phyloP scores from a whole-genome alignment of 257 asterid species.

The Nicotiana undulata region DNA sequence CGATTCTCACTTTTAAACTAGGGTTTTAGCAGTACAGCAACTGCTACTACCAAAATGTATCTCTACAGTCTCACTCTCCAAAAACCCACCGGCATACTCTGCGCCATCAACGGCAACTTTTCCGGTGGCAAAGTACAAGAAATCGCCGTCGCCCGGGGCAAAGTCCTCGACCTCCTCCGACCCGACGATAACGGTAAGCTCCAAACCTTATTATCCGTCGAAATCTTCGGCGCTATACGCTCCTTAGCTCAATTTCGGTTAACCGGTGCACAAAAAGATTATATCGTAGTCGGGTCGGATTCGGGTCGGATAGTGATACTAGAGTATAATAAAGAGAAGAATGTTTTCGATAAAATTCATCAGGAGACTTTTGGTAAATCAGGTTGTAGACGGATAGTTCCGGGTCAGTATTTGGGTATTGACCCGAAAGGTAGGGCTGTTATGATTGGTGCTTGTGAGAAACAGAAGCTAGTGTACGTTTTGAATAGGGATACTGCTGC shows the following conservation, averaged over 20 bases:
- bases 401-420: slow-evolving; percentile 87
- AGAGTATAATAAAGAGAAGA: slow-evolving; percentile 82
- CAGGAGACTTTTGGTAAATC: slow-evolving; percentile 98
- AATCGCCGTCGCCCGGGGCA: slow-evolving; percentile 89
- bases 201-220: slow-evolving; percentile 77
- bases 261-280: slow-evolving; percentile 90
- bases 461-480: slow-evolving; percentile 97
- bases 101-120: slow-evolving; percentile 90
- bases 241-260: slow-evolving; percentile 96
- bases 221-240: slow-evolving; percentile 84
- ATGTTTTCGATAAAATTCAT: slow-evolving; percentile 74
- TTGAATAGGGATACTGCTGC: slow-evolving; percentile 96
- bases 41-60: slow-evolving; percentile 40
- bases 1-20: neutral
- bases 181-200: slow-evolving; percentile 97
- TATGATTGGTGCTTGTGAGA: slow-evolving; percentile 95
- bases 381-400: slow-evolving; percentile 92
- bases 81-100: slow-evolving; percentile 75
- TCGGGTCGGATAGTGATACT: slow-evolving; percentile 87
- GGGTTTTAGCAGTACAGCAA: slow-evolving; percentile 16
- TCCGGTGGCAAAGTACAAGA: slow-evolving; percentile 93
- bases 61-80: slow-evolving; percentile 91
- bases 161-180: slow-evolving; percentile 87
- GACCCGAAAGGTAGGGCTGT: slow-evolving; percentile 99
- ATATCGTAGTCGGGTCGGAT: slow-evolving; percentile 91